These are phyloP conservation scores for Oryza glumipatula DNA, from an alignment of 176 grass and related monocot species.

Conservation along the genomic window DNA sequence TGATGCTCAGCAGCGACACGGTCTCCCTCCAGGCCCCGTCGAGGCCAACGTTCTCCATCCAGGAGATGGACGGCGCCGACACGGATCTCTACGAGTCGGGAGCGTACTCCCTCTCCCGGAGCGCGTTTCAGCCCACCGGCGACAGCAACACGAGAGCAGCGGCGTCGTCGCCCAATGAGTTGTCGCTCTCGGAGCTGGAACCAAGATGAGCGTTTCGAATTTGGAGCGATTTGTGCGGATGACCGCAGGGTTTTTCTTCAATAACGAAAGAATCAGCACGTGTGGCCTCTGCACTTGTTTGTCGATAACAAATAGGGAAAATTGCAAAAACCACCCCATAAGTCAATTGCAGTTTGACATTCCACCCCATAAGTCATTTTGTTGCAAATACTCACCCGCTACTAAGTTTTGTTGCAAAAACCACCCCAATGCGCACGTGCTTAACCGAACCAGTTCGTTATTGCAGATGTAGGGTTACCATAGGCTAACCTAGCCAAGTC, in stretches of 20 bases:
- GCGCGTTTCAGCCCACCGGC: not conserved
- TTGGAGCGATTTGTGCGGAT: not conserved
- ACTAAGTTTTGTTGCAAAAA: too few relatives aligned
- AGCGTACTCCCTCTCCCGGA: not conserved
- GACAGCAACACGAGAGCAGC: not conserved
- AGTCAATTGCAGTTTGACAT: too few relatives aligned
- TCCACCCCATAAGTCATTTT: too few relatives aligned
- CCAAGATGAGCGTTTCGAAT: slow-evolving; percentile 27
- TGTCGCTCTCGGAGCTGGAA: slow-evolving; percentile 25
- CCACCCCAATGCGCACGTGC: too few relatives aligned
- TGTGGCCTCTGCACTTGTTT: not conserved
- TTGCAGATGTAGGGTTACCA: too few relatives aligned
- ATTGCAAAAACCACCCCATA: too few relatives aligned
- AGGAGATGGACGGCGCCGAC: not conserved
- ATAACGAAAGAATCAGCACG: not conserved
- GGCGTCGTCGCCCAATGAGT: not conserved
- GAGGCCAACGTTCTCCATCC: slow-evolving; percentile 54
- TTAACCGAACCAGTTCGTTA: too few relatives aligned
- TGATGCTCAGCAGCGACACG: slow-evolving; percentile 58
- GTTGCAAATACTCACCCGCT: too few relatives aligned
- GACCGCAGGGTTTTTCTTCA: not conserved
- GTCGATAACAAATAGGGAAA: too few relatives aligned
- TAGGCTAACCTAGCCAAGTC: too few relatives aligned
- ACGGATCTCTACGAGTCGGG: not conserved
- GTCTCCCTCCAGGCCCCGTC: slow-evolving; percentile 49